Base-by-base conservation (phyloP, 345 rosid species). In the thale cress (Arabidopsis thaliana) region DNA sequence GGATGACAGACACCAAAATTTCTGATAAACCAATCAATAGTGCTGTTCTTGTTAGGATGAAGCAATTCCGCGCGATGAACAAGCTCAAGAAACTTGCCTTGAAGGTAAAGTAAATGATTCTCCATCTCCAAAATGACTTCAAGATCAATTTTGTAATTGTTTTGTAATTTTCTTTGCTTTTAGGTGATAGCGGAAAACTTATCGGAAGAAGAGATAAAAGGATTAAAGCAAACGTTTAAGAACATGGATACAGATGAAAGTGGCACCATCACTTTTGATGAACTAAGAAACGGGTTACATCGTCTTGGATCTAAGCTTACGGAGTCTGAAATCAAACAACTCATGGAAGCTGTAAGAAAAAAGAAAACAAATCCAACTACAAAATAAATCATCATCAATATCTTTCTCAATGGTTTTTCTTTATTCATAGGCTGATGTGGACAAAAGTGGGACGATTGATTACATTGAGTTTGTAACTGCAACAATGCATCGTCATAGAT, bases 311-410 rank as follows among this genome's bases (percentile, higher is more conserved):
- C 99, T 32, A 91, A 73, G 82, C 89, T 92, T 41, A 65, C 85
- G 0, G 97, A 92, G 83, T 24, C 78, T 44, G 99, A 95, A 83
- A 85, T 88, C 49, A 80, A 79, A 84, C 93, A 89, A 80, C 88
- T 95, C 34, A 90, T 95, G 99, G 97, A 91, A 51, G 97, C 97
- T 59, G 99, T 95, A 87, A 87, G 93, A 67, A 67, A 62, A 71
- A 24, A 42, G 0, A 41, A 8, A 8, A 56, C 7, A 25, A 57
- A 50, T 11, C 41, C 5, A 13, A 24, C 22, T 53, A 1, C 33
- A 34, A 36, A 49, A 37, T 0, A 28, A 8, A 12, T 7, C 8
- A 14, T 42, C 23, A 33, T 34, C 16, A n/a, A 59, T 16, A 28
- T 7, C 2, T 37, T 74, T 67, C 20, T 52, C 30, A n/a, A 28